Conservation (phyloP, 306 rosid species). For the Sechiopsis laciniata region DNA sequence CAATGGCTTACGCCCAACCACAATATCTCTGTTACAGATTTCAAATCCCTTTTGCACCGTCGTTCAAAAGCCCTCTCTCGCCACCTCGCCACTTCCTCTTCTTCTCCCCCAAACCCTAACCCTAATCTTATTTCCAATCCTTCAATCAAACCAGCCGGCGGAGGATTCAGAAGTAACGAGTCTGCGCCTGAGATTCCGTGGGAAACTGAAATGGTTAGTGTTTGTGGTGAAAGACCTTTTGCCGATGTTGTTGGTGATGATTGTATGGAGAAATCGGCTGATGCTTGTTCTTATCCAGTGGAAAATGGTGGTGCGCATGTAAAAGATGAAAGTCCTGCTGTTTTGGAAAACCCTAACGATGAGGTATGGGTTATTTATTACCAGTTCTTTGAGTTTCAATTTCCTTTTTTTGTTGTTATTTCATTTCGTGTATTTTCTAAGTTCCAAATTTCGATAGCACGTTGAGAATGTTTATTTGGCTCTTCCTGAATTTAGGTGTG, state of each 20-base stretch:
- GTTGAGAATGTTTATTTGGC: background rate
- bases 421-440: background rate
- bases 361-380: constrained; percentile 30
- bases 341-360: constrained; percentile 31
- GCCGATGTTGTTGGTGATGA: constrained; percentile 24
- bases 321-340: constrained; percentile 27
- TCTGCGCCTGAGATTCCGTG: constrained; percentile 14
- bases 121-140: constrained; percentile 36
- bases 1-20: constrained; percentile 80
- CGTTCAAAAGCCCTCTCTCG: constrained; percentile 77
- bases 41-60: constrained; percentile 60
- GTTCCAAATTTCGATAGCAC: background rate
- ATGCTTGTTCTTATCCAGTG: constrained; percentile 29
- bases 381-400: background rate
- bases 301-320: constrained; percentile 27
- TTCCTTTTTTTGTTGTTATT: background rate
- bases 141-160: constrained; percentile 22
- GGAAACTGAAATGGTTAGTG: constrained; percentile 24
- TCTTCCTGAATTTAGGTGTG: constrained; percentile 2
- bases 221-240: constrained; percentile 47
- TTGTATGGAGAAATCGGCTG: too few relatives aligned
- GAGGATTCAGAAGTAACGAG: constrained; percentile 16
- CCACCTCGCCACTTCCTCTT: constrained; percentile 23
- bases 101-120: constrained; percentile 21
- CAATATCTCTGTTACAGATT: constrained; percentile 60